A percentile compares a stretch with the other conserved stretches of the same genome.
These are phyloP conservation scores for Cyanodermella asteris DNA, from an alignment of 2,329 filamentous ascomycete genomes.

Conservation along the genomic window DNA sequence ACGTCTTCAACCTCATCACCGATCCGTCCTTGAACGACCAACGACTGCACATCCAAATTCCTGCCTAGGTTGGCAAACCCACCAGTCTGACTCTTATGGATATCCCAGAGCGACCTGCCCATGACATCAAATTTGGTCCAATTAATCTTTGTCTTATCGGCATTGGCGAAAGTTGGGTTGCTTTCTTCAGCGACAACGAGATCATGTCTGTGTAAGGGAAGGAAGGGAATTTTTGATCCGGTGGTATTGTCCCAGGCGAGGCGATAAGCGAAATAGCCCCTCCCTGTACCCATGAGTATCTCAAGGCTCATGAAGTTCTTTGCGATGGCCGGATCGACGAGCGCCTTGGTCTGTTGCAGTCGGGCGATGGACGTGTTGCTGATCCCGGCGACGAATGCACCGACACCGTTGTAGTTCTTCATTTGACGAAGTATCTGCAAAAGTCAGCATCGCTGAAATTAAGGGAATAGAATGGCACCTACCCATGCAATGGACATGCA, in stretches of 20 bases:
- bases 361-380: slow-evolving; percentile 74
- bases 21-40: slow-evolving; percentile 66
- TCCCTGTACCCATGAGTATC: slow-evolving; percentile 80
- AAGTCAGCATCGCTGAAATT: slow-evolving; percentile 5
- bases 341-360: slow-evolving; percentile 52
- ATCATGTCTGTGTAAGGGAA: slow-evolving; percentile 74
- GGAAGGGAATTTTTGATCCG: slow-evolving; percentile 73
- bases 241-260: slow-evolving; percentile 93
- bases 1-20: slow-evolving; percentile 67
- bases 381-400: slow-evolving; percentile 82
- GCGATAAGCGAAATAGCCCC: slow-evolving; percentile 87
- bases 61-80: slow-evolving; percentile 53
- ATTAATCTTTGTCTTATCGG: slow-evolving; percentile 42
- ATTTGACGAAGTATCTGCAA: slow-evolving; percentile 55
- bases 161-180: slow-evolving; percentile 61
- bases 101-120: slow-evolving; percentile 70
- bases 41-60: slow-evolving; percentile 47
- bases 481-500: slow-evolving; percentile 69
- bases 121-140: slow-evolving; percentile 98
- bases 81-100: slow-evolving; percentile 77
- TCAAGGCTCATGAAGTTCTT: slow-evolving; percentile 77
- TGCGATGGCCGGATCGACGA: slow-evolving; percentile 48
- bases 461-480: slow-evolving; percentile 7
- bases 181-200: slow-evolving; percentile 82
- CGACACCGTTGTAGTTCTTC: slow-evolving; percentile 93